A percentile compares a stretch with the other conserved stretches of the same genome.
Conservation (phyloP, 768 basidiomycete genomes). For the Trametes gibbosa region DNA sequence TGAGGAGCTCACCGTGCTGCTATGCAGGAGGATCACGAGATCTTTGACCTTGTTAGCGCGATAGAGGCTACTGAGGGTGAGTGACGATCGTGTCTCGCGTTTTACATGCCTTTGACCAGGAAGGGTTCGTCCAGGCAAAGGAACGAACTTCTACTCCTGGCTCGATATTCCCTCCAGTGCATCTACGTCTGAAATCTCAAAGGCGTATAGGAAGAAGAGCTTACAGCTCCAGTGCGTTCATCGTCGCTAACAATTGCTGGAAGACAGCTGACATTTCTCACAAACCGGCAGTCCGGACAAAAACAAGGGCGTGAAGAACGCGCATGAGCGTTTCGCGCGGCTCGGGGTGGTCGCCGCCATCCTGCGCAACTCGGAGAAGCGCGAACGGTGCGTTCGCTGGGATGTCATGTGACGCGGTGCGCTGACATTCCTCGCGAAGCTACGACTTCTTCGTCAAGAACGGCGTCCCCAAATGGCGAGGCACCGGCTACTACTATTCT, state of each 20-base stretch:
- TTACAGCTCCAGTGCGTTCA: slow-evolving; percentile 79
- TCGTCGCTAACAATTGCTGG: not conserved
- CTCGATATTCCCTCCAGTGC: slow-evolving; percentile 78
- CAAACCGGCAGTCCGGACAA: slow-evolving; percentile 77
- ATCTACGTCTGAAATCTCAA: slow-evolving; percentile 70
- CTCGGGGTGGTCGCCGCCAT: slow-evolving; percentile 85
- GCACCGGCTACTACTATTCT: slow-evolving; percentile 94
- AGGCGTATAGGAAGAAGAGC: slow-evolving; percentile 91
- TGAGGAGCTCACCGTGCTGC: not conserved
- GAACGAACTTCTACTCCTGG: slow-evolving; percentile 96
- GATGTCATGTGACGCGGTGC: not conserved
- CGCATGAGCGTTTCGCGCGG: slow-evolving; percentile 89
- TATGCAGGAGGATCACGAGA: slow-evolving; percentile 86
- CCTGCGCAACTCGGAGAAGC: slow-evolving; percentile 68
- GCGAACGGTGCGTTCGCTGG: slow-evolving; percentile 59
- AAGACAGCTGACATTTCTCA: not conserved
- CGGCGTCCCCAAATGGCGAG: slow-evolving; percentile 95
- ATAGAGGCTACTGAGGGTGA: slow-evolving; percentile 78
- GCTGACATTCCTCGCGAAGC: slow-evolving; percentile 35
- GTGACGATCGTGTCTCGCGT: slow-evolving; percentile 12
- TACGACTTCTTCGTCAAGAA: slow-evolving; percentile 97
- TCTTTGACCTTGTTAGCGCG: slow-evolving; percentile 87
- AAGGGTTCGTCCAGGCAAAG: slow-evolving; percentile 57
- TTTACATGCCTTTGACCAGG: not conserved
- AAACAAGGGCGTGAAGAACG: slow-evolving; percentile 78